These are phyloP conservation scores for Sporopachydermia lactativora DNA, from an alignment of 805 yeast species.

Conservation along the genomic window DNA sequence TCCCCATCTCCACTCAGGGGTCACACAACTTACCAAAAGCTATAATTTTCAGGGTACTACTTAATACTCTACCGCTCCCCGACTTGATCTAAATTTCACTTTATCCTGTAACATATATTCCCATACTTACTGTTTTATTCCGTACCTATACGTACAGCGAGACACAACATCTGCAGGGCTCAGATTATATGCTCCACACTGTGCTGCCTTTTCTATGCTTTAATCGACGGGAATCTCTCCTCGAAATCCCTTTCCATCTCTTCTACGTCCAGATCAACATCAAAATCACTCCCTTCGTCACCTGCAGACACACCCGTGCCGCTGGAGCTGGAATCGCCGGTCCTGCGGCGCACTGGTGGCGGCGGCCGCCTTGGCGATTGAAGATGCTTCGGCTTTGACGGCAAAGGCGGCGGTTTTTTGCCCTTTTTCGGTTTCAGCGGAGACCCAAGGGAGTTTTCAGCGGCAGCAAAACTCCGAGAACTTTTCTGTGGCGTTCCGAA, in stretches of 20 bases:
- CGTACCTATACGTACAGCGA: no score
- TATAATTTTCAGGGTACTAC: no score
- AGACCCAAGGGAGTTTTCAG: conserved; percentile 6
- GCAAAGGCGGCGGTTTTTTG: conserved; percentile 9
- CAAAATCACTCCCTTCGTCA: background rate
- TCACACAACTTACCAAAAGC: no score
- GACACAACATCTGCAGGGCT: no score
- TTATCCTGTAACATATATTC: no score
- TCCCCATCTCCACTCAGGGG: no score
- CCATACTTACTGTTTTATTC: no score
- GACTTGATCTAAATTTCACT: no score
- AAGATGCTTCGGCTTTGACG: conserved; percentile 14
- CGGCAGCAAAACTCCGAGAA: conserved; percentile 4
- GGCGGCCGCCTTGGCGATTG: conserved; percentile 12
- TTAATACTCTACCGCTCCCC: no score
- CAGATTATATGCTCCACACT: no score
- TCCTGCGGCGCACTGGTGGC: no score
- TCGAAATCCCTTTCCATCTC: background rate
- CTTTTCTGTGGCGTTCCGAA: background rate
- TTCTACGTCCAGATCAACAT: background rate
- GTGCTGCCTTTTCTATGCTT: background rate
- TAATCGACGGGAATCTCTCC: conserved; percentile 1
- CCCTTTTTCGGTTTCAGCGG: conserved; percentile 10
- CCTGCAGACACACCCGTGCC: background rate
- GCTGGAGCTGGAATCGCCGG: background rate